phyloP scores from a whole-genome alignment of 1,284 basidiomycete genomes.

The Cryptococcus floricola region DNA sequence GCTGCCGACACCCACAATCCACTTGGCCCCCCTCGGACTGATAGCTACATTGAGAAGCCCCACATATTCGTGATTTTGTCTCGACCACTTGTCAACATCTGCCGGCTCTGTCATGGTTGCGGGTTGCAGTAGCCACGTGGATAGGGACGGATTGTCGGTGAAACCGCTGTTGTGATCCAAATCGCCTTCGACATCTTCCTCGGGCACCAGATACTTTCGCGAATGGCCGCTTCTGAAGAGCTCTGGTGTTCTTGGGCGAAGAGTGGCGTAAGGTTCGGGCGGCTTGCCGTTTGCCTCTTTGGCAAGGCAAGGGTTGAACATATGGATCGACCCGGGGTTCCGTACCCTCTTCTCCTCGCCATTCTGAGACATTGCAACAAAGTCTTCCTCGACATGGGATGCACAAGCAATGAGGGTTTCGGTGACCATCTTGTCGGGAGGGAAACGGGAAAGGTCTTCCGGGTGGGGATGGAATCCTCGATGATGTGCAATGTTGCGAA shows the following conservation, averaged over 20 bases:
- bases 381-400: background rate
- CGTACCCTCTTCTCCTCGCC: background rate
- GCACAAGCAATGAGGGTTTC: constrained; percentile 16
- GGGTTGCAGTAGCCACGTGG: constrained; percentile 5
- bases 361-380: background rate
- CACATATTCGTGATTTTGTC: background rate
- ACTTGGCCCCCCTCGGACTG: constrained; percentile 28
- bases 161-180: background rate
- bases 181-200: background rate
- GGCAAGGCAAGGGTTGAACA: constrained; percentile 10
- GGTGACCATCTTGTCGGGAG: constrained; percentile 3
- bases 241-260: background rate
- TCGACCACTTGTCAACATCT: background rate
- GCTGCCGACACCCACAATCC: constrained; percentile 25
- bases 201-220: background rate
- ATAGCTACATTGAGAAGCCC: constrained; percentile 17
- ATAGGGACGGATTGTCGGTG: background rate
- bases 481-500: constrained; percentile 13
- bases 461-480: constrained; percentile 10
- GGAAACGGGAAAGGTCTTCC: constrained; percentile 1
- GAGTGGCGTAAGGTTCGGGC: background rate
- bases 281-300: background rate
- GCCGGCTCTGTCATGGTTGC: background rate
- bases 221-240: background rate
- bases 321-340: constrained; percentile 4